These are phyloP conservation scores for Fusarium fracticaudum DNA, from an alignment of 2,329 filamentous ascomycete species.

Conservation along the genomic window DNA sequence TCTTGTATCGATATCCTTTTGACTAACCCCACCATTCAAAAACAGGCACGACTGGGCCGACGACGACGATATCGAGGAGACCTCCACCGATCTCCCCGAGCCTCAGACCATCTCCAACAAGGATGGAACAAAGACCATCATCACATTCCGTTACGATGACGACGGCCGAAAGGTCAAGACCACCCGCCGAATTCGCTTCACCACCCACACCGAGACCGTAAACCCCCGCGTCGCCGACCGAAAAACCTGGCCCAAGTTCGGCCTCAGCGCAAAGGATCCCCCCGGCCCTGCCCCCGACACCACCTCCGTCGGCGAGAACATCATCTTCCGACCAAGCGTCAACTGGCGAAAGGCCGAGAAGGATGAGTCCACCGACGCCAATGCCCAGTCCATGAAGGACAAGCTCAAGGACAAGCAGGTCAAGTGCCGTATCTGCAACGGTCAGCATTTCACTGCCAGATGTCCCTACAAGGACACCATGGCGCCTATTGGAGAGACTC, in stretches of 20 bases:
- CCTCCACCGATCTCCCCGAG: slow-evolving; percentile 75
- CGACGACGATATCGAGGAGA: slow-evolving; percentile 87
- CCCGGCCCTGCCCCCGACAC: slow-evolving; percentile 87
- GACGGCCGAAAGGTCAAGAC: slow-evolving; percentile 96
- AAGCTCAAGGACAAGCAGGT: slow-evolving; percentile 99
- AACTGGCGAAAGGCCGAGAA: slow-evolving; percentile 95
- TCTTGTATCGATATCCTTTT: slow-evolving; percentile 33
- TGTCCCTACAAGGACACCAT: slow-evolving; percentile 99
- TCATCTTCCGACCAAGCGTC: slow-evolving; percentile 90
- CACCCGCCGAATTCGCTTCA: slow-evolving; percentile 93
- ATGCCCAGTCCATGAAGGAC: slow-evolving; percentile 79
- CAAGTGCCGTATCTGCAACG: slow-evolving; percentile 98
- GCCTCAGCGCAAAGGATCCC: slow-evolving; percentile 84
- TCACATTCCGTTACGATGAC: slow-evolving; percentile 91
- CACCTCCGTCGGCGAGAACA: slow-evolving; percentile 95
- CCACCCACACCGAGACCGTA: slow-evolving; percentile 89
- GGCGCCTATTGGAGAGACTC: slow-evolving; percentile 79
- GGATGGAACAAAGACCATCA: slow-evolving; percentile 96
- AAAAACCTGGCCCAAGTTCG: slow-evolving; percentile 93
- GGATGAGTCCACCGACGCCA: slow-evolving; percentile 78
- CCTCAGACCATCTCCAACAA: slow-evolving; percentile 95
- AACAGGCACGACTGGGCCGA: slow-evolving; percentile 88
- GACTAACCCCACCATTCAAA: slow-evolving; percentile 52
- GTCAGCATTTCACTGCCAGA: slow-evolving; percentile 98
- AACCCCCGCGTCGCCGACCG: slow-evolving; percentile 97